phyloP scores from a whole-genome alignment of 1,139 yeast species.

The Hansenula anomala region DNA sequence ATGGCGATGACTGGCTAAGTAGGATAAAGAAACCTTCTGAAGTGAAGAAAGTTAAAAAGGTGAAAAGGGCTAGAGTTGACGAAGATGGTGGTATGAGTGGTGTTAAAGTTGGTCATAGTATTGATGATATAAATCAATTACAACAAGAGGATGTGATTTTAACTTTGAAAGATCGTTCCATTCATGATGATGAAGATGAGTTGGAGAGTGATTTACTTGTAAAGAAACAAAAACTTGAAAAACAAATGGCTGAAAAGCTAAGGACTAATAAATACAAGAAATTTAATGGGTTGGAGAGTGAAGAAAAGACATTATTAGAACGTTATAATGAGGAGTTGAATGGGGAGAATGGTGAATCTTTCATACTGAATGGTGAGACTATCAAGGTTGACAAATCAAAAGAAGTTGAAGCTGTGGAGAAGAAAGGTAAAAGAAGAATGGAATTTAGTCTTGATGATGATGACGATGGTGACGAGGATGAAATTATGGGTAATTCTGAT shows the following conservation, averaged over 20 bases:
- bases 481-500: slow-evolving; percentile 18
- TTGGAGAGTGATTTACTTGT: slow-evolving; percentile 41
- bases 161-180: slow-evolving; percentile 57
- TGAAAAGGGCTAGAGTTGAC: slow-evolving; percentile 11
- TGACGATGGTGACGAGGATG: slow-evolving; percentile 18
- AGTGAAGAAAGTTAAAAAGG: slow-evolving; percentile 9
- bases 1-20: slow-evolving; percentile 38
- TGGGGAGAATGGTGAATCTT: slow-evolving; percentile 20
- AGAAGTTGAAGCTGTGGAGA: slow-evolving; percentile 14
- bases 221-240: slow-evolving; percentile 28
- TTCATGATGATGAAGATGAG: slow-evolving; percentile 46
- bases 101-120: slow-evolving; percentile 41
- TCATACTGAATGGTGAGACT: slow-evolving; percentile 11
- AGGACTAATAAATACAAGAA: slow-evolving; percentile 19
- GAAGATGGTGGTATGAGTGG: slow-evolving; percentile 30
- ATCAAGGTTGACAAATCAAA: slow-evolving; percentile 7
- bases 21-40: slow-evolving; percentile 20
- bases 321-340: slow-evolving; percentile 17
- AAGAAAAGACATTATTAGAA: slow-evolving; percentile 15
- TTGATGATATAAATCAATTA: slow-evolving; percentile 34
- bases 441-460: slow-evolving; percentile 14
- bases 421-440: slow-evolving; percentile 5
- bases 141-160: slow-evolving; percentile 45
- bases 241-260: slow-evolving; percentile 24
- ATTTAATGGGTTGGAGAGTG: slow-evolving; percentile 8